Conservation (phyloP, 1,284 basidiomycete genomes). For the Ustilago sp. region DNA sequence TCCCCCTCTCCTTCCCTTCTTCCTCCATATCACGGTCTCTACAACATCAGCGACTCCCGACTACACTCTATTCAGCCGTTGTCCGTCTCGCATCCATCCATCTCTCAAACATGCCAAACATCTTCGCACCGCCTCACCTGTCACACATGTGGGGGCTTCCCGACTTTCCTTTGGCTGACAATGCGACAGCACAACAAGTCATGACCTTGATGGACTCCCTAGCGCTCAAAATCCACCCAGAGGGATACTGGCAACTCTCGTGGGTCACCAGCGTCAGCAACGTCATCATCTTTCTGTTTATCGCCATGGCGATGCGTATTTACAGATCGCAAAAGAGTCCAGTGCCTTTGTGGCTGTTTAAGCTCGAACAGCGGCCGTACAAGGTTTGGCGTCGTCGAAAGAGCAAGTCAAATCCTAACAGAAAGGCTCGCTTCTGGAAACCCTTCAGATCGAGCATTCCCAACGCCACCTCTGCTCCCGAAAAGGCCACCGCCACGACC, state of each 20-base stretch:
- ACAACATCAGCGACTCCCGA: not conserved
- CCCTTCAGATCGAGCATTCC: not conserved
- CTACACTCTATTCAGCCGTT: not conserved
- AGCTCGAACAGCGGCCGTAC: conserved; percentile 19
- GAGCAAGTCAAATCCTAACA: too few species aligned
- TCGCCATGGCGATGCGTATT: conserved; percentile 20
- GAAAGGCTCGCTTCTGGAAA: not conserved
- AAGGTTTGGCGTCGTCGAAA: not conserved
- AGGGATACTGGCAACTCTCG: conserved; percentile 24
- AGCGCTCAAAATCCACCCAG: conserved; percentile 22
- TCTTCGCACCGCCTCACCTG: not conserved
- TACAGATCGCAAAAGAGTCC: conserved; percentile 22
- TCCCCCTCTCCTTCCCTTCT: not conserved
- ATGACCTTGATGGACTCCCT: conserved; percentile 24
- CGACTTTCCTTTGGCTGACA: conserved; percentile 17
- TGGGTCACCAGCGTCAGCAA: conserved; percentile 25
- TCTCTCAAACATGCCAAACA: not conserved
- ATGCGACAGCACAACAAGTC: conserved; percentile 21
- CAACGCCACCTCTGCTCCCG: not conserved
- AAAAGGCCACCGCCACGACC: not conserved
- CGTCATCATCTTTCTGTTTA: conserved; percentile 10
- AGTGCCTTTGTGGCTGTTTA: conserved; percentile 31
- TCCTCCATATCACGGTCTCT: not conserved
- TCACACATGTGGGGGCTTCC: not conserved
- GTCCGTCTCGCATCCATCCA: not conserved